Percentiles rank a stretch among this genome's conserved stretches.
These are phyloP conservation scores for Phialophora verrucosa DNA, from an alignment of 2,329 filamentous ascomycete species.

Conservation along the genomic window DNA sequence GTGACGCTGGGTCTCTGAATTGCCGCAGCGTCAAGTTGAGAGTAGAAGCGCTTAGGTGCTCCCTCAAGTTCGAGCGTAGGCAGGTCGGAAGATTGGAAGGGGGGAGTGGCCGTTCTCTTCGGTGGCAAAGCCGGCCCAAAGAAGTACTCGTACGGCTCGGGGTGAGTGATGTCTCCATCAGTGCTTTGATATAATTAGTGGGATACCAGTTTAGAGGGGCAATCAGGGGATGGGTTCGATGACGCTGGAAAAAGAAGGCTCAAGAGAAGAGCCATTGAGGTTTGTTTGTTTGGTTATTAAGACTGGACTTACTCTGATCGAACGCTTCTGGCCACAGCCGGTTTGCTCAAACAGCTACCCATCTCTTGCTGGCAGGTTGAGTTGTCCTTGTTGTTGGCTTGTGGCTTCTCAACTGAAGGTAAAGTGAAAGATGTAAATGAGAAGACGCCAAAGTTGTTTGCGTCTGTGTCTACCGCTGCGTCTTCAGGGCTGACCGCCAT, in stretches of 20 bases:
- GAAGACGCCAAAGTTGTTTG: not conserved
- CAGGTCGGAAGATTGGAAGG: not conserved
- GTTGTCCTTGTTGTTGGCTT: not conserved
- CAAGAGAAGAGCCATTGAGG: not conserved
- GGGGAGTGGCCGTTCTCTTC: not conserved
- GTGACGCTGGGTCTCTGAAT: not conserved
- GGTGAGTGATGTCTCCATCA: not conserved
- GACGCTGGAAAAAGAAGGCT: not conserved
- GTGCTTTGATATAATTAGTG: not conserved
- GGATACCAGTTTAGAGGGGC: not conserved
- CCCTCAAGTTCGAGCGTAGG: not conserved
- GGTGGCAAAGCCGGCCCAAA: not conserved
- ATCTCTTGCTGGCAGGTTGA: not conserved
- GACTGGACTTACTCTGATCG: not conserved
- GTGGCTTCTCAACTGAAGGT: not conserved
- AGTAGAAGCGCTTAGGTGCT: not conserved
- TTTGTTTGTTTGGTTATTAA: not conserved
- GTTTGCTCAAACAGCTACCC: not conserved
- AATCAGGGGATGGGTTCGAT: not conserved
- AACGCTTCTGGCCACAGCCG: not conserved
- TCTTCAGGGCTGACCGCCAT: not conserved
- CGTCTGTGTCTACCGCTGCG: not conserved
- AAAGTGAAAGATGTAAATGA: not conserved
- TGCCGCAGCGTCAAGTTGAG: not conserved
- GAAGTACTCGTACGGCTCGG: not conserved